Conservation (phyloP, 768 basidiomycete species). For the Hortiboletus flavorubellus region DNA sequence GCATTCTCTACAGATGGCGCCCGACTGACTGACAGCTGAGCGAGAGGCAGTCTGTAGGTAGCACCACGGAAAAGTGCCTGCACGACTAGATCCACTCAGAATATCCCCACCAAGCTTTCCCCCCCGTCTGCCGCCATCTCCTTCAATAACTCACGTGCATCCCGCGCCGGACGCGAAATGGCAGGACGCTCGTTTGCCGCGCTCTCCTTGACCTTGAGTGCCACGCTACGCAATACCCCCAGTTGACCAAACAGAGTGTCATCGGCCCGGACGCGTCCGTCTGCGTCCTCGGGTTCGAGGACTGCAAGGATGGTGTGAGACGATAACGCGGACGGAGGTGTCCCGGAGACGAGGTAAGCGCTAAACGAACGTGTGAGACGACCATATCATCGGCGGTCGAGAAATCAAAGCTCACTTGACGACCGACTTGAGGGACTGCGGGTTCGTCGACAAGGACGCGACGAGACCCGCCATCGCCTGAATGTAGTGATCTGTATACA, state of each 20-base stretch:
- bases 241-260: conserved; percentile 63
- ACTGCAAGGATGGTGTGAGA: conserved; percentile 60
- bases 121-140: conserved; percentile 23
- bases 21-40: too few species aligned
- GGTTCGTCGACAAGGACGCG: conserved; percentile 56
- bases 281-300: conserved; percentile 46
- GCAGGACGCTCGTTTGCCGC: conserved; percentile 64
- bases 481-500: conserved; percentile 58
- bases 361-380: conserved; percentile 3
- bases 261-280: conserved; percentile 9
- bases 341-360: conserved; percentile 37
- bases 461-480: conserved; percentile 64
- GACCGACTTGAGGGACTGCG: conserved; percentile 61
- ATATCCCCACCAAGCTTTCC: conserved; percentile 27
- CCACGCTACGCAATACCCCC: conserved; percentile 55
- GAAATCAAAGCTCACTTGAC: conserved; percentile 51
- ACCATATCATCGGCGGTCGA: not conserved
- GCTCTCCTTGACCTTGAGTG: conserved; percentile 71
- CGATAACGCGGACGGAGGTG: conserved; percentile 60
- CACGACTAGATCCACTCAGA: conserved; percentile 9
- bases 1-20: too few species aligned
- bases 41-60: too few species aligned
- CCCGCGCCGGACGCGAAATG: conserved; percentile 76
- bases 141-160: conserved; percentile 71
- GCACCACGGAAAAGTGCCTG: too few species aligned